phyloP scores from a whole-genome alignment of 2,329 filamentous ascomycete genomes.

The Fusarium sterilihyphosum region DNA sequence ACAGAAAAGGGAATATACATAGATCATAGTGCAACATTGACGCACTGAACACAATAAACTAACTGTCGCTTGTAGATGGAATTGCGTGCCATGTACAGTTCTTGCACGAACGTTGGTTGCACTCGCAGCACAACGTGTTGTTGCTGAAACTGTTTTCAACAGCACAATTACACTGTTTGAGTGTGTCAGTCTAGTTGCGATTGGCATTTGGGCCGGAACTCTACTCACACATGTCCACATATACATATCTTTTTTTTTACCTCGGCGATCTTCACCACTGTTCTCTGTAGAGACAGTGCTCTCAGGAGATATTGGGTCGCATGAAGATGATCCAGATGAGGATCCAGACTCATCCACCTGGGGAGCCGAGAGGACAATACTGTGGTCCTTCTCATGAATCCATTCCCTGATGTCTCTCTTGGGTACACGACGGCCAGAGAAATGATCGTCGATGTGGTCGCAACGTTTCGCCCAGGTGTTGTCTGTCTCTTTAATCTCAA shows the following conservation, averaged over 20 bases:
- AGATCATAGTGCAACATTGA: neutral
- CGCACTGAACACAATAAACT: neutral
- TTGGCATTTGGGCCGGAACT: neutral
- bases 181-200: conserved; percentile 4
- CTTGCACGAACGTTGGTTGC: conserved; percentile 14
- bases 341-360: neutral
- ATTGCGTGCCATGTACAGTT: conserved; percentile 3
- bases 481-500: conserved; percentile 56
- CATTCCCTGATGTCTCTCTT: conserved; percentile 65
- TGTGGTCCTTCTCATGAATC: conserved; percentile 51
- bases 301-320: conserved; percentile 2
- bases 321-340: conserved; percentile 1
- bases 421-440: conserved; percentile 60
- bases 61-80: neutral
- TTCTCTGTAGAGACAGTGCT: conserved; percentile 9
- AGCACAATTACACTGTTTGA: conserved; percentile 34
- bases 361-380: neutral
- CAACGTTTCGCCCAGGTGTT: conserved; percentile 67
- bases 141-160: conserved; percentile 7
- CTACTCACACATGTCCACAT: conserved; percentile 49
- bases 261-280: neutral
- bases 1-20: neutral
- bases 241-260: conserved; percentile 24
- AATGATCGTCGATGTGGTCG: conserved; percentile 81
- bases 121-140: conserved; percentile 14